phyloP scores from a whole-genome alignment of 2,329 filamentous ascomycete genomes.

The Cercospora nicotianae region DNA sequence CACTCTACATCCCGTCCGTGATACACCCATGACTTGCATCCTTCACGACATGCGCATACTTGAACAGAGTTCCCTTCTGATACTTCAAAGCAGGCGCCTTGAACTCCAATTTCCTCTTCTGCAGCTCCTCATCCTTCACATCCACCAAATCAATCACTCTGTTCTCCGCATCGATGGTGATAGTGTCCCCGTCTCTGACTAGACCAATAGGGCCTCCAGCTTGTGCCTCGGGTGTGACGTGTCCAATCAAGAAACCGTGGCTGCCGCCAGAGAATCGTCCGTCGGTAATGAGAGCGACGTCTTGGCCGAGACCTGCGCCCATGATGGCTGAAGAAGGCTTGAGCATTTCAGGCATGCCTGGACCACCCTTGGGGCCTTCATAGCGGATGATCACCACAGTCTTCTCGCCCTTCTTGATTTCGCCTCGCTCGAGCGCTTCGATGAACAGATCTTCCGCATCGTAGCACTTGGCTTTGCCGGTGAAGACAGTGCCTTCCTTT shows the following conservation, averaged over 20 bases:
- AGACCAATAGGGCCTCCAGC: slow-evolving; percentile 82
- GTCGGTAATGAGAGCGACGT: slow-evolving; percentile 73
- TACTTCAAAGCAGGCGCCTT: slow-evolving; percentile 58
- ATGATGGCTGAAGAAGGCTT: slow-evolving; percentile 72
- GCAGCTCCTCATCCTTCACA: slow-evolving; percentile 64
- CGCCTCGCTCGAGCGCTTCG: slow-evolving; percentile 63
- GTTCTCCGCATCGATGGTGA: slow-evolving; percentile 79
- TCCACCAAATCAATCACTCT: slow-evolving; percentile 62
- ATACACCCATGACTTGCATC: slow-evolving; percentile 62
- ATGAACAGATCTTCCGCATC: slow-evolving; percentile 71
- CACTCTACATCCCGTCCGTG: slow-evolving; percentile 46
- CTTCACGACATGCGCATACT: slow-evolving; percentile 58
- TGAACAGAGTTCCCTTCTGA: slow-evolving; percentile 59
- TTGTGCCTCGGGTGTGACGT: slow-evolving; percentile 84
- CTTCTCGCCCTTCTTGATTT: slow-evolving; percentile 74
- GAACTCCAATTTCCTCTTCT: slow-evolving; percentile 53
- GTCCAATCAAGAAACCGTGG: slow-evolving; percentile 84
- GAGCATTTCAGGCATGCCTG: slow-evolving; percentile 74
- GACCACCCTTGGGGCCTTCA: slow-evolving; percentile 70
- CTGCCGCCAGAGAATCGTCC: slow-evolving; percentile 77
- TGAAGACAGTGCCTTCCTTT: slow-evolving; percentile 69
- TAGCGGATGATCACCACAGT: slow-evolving; percentile 75
- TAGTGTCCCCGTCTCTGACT: slow-evolving; percentile 75
- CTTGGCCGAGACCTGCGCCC: slow-evolving; percentile 70
- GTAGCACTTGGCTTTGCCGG: slow-evolving; percentile 69